Base-by-base conservation (phyloP, 768 basidiomycete species). In the Coprinopsis marcescibilis region DNA sequence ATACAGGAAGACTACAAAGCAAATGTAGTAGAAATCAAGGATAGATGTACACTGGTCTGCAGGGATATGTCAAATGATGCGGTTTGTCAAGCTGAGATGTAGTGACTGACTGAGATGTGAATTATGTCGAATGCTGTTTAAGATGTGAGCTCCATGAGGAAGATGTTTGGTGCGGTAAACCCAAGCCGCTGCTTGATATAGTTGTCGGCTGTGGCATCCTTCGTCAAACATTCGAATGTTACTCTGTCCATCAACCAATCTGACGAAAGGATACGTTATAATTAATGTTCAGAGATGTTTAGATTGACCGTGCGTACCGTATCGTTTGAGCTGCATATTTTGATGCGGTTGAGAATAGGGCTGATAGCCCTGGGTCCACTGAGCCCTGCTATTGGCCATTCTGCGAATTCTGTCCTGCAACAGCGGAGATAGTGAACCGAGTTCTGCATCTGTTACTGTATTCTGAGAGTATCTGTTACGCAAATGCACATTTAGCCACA, bases 211-310 rank as follows among this genome's bases (percentile, higher is more conserved):
- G 26, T 27, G 3, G 11, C 27, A 2, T 83, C 76, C 58, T 70
- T 77, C 10, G 53, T 53, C 46, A 91, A 55, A 13, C 73, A 71
- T 49, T 90, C 87, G 49, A 90, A 89, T 61, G 72, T 87, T 17
- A 75, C 69, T 45, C 75, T 72, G 45, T 89, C 89, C 35, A 83
- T 75, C 15, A 90, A 73, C 85, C 86, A 90, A 56, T 89, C 88
- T 88, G 47, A n/a, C n/a, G 5, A 15, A 23, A 17, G 12, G 3
- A 21, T 8, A 24, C 15, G 23, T 44, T 30, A 46, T 17, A 27
- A 49, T 12, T 14, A 24, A 11, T 1, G 42, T 34, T 23, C 24
- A 13, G 12, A n/a, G 15, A 30, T 14, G 11, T 29, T 46, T 32
- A 34, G 36, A 27, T 10, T 44, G 47, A 41, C 23, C 3, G 21